Base-by-base conservation (phyloP, 2,329 filamentous ascomycete genomes). In the Zymoseptoria tritici region DNA sequence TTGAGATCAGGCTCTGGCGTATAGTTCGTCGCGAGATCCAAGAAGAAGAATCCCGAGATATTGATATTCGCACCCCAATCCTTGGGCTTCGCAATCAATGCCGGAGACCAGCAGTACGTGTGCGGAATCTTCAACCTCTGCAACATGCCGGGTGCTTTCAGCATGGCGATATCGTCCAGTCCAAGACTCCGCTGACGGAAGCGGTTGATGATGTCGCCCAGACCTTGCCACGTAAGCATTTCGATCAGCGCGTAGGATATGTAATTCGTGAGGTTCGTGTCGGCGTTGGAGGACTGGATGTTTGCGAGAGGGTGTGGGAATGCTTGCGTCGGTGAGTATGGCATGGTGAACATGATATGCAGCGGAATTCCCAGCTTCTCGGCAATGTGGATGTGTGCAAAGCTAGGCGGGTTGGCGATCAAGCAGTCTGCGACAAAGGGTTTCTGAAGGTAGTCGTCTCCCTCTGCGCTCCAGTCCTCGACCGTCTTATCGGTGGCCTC, bases 291-390 rank as follows among this genome's bases (percentile, higher is more conserved):
- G 1, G 85, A 85, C 63, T 89, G 83, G 59, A 96, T 86, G 64
- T 94, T 93, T 0, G 91, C 90, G 22, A 96, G 78, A 0, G 91
- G 91, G 68, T 96, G 91, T 0, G 90, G 89, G 65, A 96, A 96
- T 0, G 88, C 84, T 70, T 90, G 85, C 0, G 91, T 96, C 0
- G 91, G 87, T 1, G 89, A 89, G 87, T 90, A 96, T 0, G 91
- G 91, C 90, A 96, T 96, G 1, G 91, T 96, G 75, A 96, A 96
- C 89, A 96, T 95, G 74, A 96, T 84, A 67, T 91, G 88, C 8
- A 91, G 70, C 0, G 88, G 88, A 54, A 91, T 85, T 0, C 87
- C 88, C 67, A 91, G 74, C 72, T 88, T 89, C 73, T 91, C 87
- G 0, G 88, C 88, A 60, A 87, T 82, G 68, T 91, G 88, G 2